A percentile compares a stretch with the other conserved stretches of the same genome.
Evolutionary conservation across 345 rosid genomes (phyloP).

Genomic region (Psidium guajava): DNA sequence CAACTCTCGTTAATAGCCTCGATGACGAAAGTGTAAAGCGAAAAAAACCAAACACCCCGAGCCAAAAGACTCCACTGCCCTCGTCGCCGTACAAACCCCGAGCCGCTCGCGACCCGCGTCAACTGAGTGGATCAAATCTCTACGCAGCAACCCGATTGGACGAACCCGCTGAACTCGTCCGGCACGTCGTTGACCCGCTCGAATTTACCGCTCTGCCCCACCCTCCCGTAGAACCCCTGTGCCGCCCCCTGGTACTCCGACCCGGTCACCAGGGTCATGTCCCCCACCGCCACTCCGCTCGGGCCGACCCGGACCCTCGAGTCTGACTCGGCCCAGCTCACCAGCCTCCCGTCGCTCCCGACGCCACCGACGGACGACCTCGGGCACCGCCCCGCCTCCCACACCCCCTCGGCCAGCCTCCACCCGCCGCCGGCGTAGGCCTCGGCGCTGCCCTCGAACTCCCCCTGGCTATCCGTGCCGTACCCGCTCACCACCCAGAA

Average conservation of each 20-base stretch:
- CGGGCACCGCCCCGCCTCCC: constrained; percentile 36
- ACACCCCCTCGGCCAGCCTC: constrained; percentile 30
- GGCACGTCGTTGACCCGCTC: constrained; percentile 16
- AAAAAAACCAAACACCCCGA: not conserved
- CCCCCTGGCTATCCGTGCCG: constrained; percentile 43
- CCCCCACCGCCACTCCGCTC: constrained; percentile 22
- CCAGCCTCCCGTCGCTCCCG: constrained; percentile 9
- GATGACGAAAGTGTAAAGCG: not conserved
- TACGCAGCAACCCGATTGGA: constrained; percentile 54
- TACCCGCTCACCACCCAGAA: constrained; percentile 64
- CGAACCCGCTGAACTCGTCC: constrained; percentile 33
- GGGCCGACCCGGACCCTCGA: constrained; percentile 22
- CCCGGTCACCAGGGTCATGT: constrained; percentile 28
- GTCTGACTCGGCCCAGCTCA: constrained; percentile 16
- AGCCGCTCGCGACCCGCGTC: not conserved
- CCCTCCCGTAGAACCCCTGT: constrained; percentile 25
- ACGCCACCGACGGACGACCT: constrained; percentile 18
- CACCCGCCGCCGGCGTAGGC: constrained; percentile 18
- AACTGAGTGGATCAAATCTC: constrained; percentile 16
- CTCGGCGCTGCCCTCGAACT: constrained; percentile 44
- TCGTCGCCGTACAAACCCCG: not conserved
- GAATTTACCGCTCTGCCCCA: constrained; percentile 24
- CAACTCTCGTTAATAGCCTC: not conserved
- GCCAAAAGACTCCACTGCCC: not conserved
- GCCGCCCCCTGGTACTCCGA: constrained; percentile 40